Base-by-base conservation (phyloP, 495 filamentous ascomycete genomes). In the Hyaloscypha hepaticicola region DNA sequence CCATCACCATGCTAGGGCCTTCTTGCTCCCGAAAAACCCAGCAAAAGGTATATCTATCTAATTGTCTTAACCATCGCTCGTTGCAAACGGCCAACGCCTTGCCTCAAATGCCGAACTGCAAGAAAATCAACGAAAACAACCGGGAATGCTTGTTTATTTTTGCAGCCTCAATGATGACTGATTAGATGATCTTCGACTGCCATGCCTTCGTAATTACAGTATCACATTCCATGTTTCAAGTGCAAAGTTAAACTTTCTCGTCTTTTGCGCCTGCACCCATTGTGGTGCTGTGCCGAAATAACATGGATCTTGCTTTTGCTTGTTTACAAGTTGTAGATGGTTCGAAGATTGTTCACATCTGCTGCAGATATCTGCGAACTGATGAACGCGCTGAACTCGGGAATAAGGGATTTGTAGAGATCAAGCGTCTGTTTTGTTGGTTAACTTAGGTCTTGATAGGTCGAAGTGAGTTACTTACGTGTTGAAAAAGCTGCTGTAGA, bases 371-470 rank as follows among this genome's bases (percentile, higher is more conserved):
- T 57, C 11, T 45, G 22, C 71, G 88, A 87, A 26, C 76, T 76
- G 69, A 97, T 77, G 77, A 96, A 96, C 27, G 86, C 83, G 74
- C 87, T 82, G 74, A 96, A 96, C 74, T 92, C 83, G 65, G 90
- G 89, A 68, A 97, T 97, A 72, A 97, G 81, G 63, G 83, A 82
- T 74, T 89, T 89, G 77, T 97, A 97, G 59, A 90, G 86, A 73
- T 86, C 82, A 61, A 97, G 76, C 51, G 91, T 87, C 94, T 96
- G 14, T 69, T 57, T 27, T 58, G n/a, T n/a, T 52, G 21, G 26
- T 31, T n/a, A 51, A 16, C 24, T 22, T 19, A 11, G 1, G 8
- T n/a, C 26, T 21, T 14, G 14, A 34, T 25, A 50, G 24, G 3
- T 28, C 8, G 14, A 61, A 29, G 58, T 19, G 48, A 12, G 60